Conservation (phyloP, 2,329 filamentous ascomycete species). For the Alternaria sp. region DNA sequence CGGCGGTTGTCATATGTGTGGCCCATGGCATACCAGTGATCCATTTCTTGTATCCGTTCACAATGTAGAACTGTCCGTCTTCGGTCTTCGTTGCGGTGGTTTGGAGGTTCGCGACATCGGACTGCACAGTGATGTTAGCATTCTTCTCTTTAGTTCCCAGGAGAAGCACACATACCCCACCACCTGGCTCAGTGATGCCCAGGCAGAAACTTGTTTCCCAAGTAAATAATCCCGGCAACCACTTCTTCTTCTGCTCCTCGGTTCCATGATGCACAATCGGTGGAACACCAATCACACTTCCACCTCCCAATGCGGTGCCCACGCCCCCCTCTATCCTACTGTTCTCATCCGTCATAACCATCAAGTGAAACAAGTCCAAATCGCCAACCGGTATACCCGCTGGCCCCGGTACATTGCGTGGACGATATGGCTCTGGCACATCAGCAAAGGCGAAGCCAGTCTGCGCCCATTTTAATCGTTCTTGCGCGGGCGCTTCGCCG, state of each 20-base stretch:
- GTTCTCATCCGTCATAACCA: constrained; percentile 66
- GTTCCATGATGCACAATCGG: constrained; percentile 71
- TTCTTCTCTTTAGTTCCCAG: background rate
- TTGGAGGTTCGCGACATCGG: constrained; percentile 70
- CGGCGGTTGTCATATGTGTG: constrained; percentile 69
- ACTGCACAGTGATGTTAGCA: constrained; percentile 42
- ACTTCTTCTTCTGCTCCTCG: constrained; percentile 65
- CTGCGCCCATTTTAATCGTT: constrained; percentile 48
- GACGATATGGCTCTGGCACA: constrained; percentile 56
- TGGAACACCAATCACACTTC: constrained; percentile 69
- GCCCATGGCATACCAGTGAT: constrained; percentile 71
- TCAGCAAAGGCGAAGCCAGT: constrained; percentile 57
- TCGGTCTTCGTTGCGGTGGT: constrained; percentile 75
- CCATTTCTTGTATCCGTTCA: constrained; percentile 76
- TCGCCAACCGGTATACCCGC: constrained; percentile 50
- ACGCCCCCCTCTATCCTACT: constrained; percentile 67
- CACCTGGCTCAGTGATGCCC: constrained; percentile 71
- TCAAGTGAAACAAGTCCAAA: constrained; percentile 52
- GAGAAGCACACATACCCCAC: constrained; percentile 43
- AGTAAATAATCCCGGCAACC: constrained; percentile 67
- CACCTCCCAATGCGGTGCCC: constrained; percentile 66
- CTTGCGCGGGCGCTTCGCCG: constrained; percentile 60
- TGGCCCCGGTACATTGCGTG: constrained; percentile 48
- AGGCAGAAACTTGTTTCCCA: constrained; percentile 70
- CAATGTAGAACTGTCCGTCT: constrained; percentile 75